A percentile compares a stretch with the other conserved stretches of the same genome.
Conservation (phyloP, 2,329 filamentous ascomycete genomes). For the Cercospora nicotianae region DNA sequence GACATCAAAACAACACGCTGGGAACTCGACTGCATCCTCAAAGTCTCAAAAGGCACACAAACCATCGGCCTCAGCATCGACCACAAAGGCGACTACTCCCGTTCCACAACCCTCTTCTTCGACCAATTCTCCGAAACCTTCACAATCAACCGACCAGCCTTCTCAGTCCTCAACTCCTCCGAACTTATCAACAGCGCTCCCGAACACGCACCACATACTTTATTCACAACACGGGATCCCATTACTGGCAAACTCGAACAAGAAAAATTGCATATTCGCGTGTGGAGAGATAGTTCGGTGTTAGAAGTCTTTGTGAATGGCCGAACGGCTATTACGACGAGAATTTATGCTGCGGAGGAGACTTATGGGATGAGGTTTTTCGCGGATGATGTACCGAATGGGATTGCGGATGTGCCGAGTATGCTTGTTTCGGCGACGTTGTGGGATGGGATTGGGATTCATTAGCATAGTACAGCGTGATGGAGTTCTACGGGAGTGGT, state of each 20-base stretch:
- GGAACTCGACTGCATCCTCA: constrained; percentile 31
- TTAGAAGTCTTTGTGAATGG: constrained; percentile 51
- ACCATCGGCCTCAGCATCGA: constrained; percentile 29
- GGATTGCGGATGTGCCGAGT: constrained; percentile 13
- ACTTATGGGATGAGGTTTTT: constrained; percentile 31
- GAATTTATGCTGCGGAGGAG: constrained; percentile 32
- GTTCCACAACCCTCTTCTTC: constrained; percentile 46
- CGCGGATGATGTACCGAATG: constrained; percentile 24
- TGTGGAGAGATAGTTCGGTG: constrained; percentile 47
- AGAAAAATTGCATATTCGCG: constrained; percentile 43
- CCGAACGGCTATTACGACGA: constrained; percentile 45
- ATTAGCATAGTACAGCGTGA: not conserved
- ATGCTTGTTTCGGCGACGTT: constrained; percentile 26
- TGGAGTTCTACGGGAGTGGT: not conserved
- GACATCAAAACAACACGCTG: constrained; percentile 22
- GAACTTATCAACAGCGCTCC: constrained; percentile 38
- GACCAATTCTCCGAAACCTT: constrained; percentile 44
- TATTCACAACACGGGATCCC: constrained; percentile 42
- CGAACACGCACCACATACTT: constrained; percentile 47
- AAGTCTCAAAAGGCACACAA: constrained; percentile 25
- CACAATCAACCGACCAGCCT: constrained; percentile 42
- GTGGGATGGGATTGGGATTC: constrained; percentile 29
- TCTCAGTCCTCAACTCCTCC: constrained; percentile 33
- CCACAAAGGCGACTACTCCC: constrained; percentile 28
- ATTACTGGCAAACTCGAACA: constrained; percentile 7